Conservation (phyloP, 306 rosid species). For the Fragaria ananassa region DNA sequence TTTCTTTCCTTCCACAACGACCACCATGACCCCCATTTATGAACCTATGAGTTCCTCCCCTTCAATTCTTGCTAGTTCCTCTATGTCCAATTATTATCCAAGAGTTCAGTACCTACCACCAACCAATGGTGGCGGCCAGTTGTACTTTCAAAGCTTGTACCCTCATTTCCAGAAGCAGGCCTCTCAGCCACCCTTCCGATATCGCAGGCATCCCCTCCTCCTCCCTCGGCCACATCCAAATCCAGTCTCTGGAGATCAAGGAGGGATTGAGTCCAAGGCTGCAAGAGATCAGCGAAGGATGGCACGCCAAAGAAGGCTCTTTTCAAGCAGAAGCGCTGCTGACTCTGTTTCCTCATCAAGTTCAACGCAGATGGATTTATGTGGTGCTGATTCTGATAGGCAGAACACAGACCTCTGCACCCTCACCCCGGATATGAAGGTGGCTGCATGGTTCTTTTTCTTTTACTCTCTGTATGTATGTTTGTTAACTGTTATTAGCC, state of each 20-base stretch:
- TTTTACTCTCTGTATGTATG: background rate
- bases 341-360: background rate
- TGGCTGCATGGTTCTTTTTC: constrained; percentile 1
- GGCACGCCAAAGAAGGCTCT: constrained; percentile 42
- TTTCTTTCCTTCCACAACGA: background rate
- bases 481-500: background rate
- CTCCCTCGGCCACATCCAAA: background rate
- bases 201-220: background rate
- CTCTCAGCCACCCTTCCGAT: background rate
- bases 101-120: constrained; percentile 10
- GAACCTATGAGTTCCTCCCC: constrained; percentile 2
- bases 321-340: constrained; percentile 7
- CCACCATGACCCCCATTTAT: background rate
- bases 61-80: background rate
- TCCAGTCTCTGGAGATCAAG: background rate
- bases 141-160: background rate
- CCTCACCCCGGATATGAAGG: constrained; percentile 50
- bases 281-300: constrained; percentile 40
- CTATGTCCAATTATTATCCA: background rate
- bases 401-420: background rate
- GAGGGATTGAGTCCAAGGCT: constrained; percentile 21
- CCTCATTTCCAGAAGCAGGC: background rate
- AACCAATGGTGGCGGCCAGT: background rate
- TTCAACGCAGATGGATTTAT: background rate
- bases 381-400: background rate